Percentiles rank a stretch among this genome's conserved stretches.
phyloP scores from a whole-genome alignment of 257 asterid genomes.

The Apocynum venetum region DNA sequence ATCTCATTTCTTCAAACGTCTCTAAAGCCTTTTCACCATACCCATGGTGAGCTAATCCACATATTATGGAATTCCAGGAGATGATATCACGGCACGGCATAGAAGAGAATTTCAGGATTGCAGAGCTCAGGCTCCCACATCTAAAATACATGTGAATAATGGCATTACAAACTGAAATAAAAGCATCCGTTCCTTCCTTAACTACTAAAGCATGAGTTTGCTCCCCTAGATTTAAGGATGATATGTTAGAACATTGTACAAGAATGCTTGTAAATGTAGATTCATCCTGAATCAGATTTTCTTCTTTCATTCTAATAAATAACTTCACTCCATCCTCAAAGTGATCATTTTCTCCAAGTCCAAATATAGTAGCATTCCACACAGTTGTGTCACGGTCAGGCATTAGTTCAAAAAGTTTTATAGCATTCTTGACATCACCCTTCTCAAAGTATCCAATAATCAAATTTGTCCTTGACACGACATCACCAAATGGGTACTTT shows the following conservation, averaged over 20 bases:
- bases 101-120: constrained; percentile 37
- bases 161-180: constrained; percentile 44
- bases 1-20: constrained; percentile 49
- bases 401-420: constrained; percentile 35
- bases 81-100: constrained; percentile 41
- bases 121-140: constrained; percentile 53
- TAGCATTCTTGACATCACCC: constrained; percentile 41
- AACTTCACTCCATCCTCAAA: constrained; percentile 48
- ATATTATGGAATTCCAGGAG: constrained; percentile 64
- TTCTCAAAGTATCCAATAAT: constrained; percentile 49
- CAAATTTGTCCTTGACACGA: constrained; percentile 53
- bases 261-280: constrained; percentile 59
- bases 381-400: constrained; percentile 45
- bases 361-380: constrained; percentile 57
- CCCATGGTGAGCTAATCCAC: constrained; percentile 66
- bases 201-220: constrained; percentile 50
- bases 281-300: constrained; percentile 36
- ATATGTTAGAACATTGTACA: constrained; percentile 45
- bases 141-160: constrained; percentile 55
- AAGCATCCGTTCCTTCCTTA: constrained; percentile 44
- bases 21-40: constrained; percentile 44
- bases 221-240: constrained; percentile 60
- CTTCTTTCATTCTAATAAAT: constrained; percentile 46
- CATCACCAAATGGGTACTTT: constrained; percentile 35
- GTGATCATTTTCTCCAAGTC: constrained; percentile 49